Evolutionary conservation across 176 grass and related monocot genomes (phyloP), one percentile per base, ranked within the genome.

Genomic region (Oryza longistaminata): DNA sequence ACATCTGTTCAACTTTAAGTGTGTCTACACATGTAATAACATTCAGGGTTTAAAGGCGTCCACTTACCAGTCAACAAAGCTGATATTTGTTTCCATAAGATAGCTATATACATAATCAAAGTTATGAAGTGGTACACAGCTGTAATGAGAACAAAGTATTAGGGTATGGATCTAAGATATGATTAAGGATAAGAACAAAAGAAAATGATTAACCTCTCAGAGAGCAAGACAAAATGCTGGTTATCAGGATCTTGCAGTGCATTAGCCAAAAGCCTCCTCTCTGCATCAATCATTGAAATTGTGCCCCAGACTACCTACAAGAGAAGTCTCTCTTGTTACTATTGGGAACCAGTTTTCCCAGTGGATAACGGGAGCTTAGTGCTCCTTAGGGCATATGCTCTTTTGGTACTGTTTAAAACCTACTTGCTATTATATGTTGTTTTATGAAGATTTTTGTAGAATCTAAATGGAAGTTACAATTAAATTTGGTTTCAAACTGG

Each of bases 21-120:
- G 66, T 19, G 15, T 66, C n/a, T 15, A 31, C 19, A 15, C 9
- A 87, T 12, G 39, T 81, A 87, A 73, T 72, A 77, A 66, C 31
- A 39, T 58, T 55, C 39, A 52, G 84, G 48, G 61, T 22, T 66
- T 53, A 29, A 50, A 73, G 46, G 60, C 17, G 40, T 65, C 77
- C 35, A 70, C 71, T 94, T 89, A 99, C 97, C 93, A 94, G 85
- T 99, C 97, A 92, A 99, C 49, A 92, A 99, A 99, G 90, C 97
- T 99, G 84, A 96, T 83, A 26, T 99, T 99, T 79, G 93, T 99
- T 74, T 90, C 97, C 93, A 89, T 82, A 25, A 99, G 86, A 96
- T 96, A 99, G 81, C 88, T 93, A 91, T 96, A 96, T 62, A 99
- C 80, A 92, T 99, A 99, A 86, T 99, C 97, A 19, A 99, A 96